Evolutionary conservation across 139 green algal genomes (phyloP).

Genomic region (Pleodorina starrii): DNA sequence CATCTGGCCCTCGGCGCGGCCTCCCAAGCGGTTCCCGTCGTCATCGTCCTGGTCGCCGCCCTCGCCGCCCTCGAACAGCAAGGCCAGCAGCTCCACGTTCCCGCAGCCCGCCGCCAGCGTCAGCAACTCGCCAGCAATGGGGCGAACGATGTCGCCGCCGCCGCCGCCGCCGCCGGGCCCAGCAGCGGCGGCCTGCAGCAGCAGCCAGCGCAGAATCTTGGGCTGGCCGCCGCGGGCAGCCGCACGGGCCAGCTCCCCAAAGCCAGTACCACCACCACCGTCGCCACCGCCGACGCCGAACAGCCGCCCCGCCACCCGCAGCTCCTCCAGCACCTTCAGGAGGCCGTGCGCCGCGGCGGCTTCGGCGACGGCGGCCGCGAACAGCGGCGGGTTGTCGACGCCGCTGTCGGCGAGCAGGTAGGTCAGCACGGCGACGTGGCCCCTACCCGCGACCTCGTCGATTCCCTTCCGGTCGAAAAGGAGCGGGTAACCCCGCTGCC

Average conservation of each 20-base stretch:
- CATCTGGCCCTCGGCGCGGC: no score
- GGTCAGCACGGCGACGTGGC: no score
- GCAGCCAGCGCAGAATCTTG: background rate
- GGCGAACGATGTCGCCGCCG: background rate
- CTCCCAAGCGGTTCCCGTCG: no score
- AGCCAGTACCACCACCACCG: background rate
- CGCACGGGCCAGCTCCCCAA: background rate
- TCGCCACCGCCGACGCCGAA: background rate
- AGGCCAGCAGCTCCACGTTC: background rate
- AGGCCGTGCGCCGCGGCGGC: background rate
- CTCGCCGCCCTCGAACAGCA: no score
- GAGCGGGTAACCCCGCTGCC: background rate
- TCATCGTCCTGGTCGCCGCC: no score
- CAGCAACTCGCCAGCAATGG: no score
- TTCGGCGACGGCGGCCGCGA: background rate
- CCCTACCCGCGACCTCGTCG: no score
- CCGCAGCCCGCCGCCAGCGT: no score
- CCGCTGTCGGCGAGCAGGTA: background rate
- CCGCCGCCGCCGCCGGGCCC: background rate
- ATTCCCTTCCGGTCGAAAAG: no score
- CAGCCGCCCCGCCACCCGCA: no score
- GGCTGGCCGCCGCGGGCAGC: background rate
- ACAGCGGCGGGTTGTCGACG: background rate
- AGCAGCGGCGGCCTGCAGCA: background rate
- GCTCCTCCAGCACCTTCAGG: background rate